Evolutionary conservation across 1,284 basidiomycete genomes (phyloP).

Genomic region (Bjerkandera adusta): DNA sequence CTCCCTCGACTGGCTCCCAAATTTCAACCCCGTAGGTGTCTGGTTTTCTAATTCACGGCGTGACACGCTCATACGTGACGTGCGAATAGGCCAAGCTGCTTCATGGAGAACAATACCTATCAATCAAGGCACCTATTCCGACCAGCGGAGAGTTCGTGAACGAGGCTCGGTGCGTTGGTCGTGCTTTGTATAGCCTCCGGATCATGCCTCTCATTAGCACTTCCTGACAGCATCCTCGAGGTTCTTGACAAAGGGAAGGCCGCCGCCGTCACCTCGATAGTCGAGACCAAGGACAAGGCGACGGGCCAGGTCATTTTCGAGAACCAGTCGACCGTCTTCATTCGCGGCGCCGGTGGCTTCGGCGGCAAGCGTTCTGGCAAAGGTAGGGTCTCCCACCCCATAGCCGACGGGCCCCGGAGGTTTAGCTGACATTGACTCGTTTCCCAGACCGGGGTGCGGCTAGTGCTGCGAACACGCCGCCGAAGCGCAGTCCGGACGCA

Average conservation of each 20-base stretch:
- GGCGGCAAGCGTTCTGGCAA: slow-evolving; percentile 86
- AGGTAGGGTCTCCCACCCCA: slow-evolving; percentile 40
- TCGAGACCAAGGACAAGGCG: slow-evolving; percentile 77
- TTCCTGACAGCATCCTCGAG: slow-evolving; percentile 58
- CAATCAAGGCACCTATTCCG: slow-evolving; percentile 87
- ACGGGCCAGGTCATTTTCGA: slow-evolving; percentile 87
- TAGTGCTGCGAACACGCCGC: slow-evolving; percentile 81
- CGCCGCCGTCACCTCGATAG: slow-evolving; percentile 79
- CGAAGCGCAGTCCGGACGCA: slow-evolving; percentile 81
- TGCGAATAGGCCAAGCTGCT: slow-evolving; percentile 82
- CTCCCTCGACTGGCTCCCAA: slow-evolving; percentile 85
- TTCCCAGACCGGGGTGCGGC: slow-evolving; percentile 85
- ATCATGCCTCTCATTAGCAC: slow-evolving; percentile 1
- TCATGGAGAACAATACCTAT: slow-evolving; percentile 96
- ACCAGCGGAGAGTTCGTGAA: slow-evolving; percentile 84
- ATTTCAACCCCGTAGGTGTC: slow-evolving; percentile 82
- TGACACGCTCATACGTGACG: slow-evolving; percentile 7
- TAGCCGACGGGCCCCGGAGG: not conserved
- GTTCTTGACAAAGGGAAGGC: slow-evolving; percentile 92
- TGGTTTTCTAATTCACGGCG: not conserved
- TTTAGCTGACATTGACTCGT: slow-evolving; percentile 2
- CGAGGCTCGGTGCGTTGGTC: slow-evolving; percentile 56
- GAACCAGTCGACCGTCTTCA: slow-evolving; percentile 91
- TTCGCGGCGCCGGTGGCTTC: slow-evolving; percentile 94
- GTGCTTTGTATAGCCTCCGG: not conserved